phyloP scores from a whole-genome alignment of 2,329 filamentous ascomycete species.

The Aspergillus versicolor region DNA sequence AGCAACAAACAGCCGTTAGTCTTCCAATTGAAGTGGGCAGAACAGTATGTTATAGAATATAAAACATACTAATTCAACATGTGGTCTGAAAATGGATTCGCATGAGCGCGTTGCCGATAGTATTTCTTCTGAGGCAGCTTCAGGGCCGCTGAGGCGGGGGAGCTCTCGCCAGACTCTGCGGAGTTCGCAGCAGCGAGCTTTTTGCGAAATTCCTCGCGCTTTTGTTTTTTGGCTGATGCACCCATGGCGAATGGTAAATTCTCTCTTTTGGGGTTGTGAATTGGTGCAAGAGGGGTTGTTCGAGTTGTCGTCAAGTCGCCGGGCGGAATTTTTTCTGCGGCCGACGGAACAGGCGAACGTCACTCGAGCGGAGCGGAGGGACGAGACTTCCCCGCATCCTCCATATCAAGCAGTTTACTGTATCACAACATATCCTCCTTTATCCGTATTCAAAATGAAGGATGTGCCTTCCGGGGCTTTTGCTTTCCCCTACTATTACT shows the following conservation, averaged over 20 bases:
- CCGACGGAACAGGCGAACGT: neutral
- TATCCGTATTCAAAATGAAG: neutral
- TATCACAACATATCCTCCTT: neutral
- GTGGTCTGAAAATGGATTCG: conserved; percentile 97
- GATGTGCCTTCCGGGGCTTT: conserved; percentile 22
- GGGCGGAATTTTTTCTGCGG: conserved; percentile 5
- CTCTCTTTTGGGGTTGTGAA: neutral
- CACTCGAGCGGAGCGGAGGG: neutral
- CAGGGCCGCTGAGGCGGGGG: conserved; percentile 14
- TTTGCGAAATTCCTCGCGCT: conserved; percentile 65
- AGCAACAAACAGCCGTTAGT: neutral
- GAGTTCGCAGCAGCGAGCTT: conserved; percentile 38
- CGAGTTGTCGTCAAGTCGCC: neutral
- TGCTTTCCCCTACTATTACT: conserved; percentile 42
- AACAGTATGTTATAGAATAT: neutral
- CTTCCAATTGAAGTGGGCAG: neutral
- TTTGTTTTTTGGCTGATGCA: conserved; percentile 39
- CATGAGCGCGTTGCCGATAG: conserved; percentile 93
- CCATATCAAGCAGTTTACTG: neutral
- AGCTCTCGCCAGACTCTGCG: conserved; percentile 20
- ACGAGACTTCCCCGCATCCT: conserved; percentile 7
- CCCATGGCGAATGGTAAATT: conserved; percentile 2
- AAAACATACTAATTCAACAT: conserved; percentile 74
- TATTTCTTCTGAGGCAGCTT: conserved; percentile 89
- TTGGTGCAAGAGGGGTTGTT: neutral